Evolutionary conservation across 2,329 filamentous ascomycete species (phyloP).

Genomic region (Mollisiaceae sp.): DNA sequence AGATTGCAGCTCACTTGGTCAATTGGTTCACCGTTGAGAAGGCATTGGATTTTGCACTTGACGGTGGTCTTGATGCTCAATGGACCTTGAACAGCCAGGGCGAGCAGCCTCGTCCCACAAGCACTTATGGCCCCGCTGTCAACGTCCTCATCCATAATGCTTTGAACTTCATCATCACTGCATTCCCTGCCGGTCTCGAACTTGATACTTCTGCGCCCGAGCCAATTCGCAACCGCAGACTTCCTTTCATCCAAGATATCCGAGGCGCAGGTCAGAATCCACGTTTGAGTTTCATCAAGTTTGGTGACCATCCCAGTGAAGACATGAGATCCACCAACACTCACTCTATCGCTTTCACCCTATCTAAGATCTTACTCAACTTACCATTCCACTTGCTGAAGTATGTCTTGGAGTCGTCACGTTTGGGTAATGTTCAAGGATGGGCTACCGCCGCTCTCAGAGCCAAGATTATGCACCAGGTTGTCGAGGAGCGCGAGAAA

Average conservation of each 20-base stretch:
- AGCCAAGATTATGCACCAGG: slow-evolving; percentile 53
- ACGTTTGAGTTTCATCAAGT: slow-evolving; percentile 68
- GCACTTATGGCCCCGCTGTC: slow-evolving; percentile 60
- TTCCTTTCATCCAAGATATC: slow-evolving; percentile 45
- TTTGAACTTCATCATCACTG: slow-evolving; percentile 63
- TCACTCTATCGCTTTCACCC: slow-evolving; percentile 46
- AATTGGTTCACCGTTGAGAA: slow-evolving; percentile 67
- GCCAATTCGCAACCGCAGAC: slow-evolving; percentile 52
- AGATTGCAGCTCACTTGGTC: slow-evolving; percentile 62
- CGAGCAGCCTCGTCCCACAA: slow-evolving; percentile 42
- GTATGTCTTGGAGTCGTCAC: slow-evolving; percentile 65
- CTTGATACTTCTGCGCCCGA: slow-evolving; percentile 57
- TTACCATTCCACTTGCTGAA: slow-evolving; percentile 72
- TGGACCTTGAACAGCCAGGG: slow-evolving; percentile 43
- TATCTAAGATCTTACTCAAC: slow-evolving; percentile 73
- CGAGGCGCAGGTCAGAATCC: slow-evolving; percentile 48
- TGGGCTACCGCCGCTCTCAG: slow-evolving; percentile 55
- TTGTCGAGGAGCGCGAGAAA: slow-evolving; percentile 62
- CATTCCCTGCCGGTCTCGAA: slow-evolving; percentile 64
- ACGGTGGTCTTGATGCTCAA: slow-evolving; percentile 48
- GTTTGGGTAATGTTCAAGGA: slow-evolving; percentile 56
- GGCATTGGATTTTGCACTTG: slow-evolving; percentile 63
- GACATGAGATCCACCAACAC: slow-evolving; percentile 42
- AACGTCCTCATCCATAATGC: slow-evolving; percentile 59
- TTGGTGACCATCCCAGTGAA: slow-evolving; percentile 63